Conservation (phyloP, 352 stramenopile genomes). For the Phytophthora kernoviae region DNA sequence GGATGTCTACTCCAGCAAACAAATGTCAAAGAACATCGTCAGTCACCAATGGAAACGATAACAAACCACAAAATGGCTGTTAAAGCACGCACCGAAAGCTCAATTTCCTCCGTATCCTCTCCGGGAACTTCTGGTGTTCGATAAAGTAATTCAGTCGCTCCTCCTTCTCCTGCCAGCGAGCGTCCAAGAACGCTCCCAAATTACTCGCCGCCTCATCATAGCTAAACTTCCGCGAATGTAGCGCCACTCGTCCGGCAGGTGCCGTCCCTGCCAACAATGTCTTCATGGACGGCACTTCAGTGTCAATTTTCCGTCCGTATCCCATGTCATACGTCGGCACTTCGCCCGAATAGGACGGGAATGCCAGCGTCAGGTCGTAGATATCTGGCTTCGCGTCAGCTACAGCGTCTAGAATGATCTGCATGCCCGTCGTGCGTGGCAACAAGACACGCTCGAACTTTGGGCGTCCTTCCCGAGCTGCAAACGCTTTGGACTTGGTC, state of each 20-base stretch:
- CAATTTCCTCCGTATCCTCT: constrained; percentile 33
- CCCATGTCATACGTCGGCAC: constrained; percentile 91
- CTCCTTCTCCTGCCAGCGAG: constrained; percentile 80
- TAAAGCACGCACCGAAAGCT: constrained; percentile 41
- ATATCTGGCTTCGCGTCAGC: constrained; percentile 88
- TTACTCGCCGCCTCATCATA: constrained; percentile 62
- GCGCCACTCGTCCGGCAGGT: constrained; percentile 43
- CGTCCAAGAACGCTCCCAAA: constrained; percentile 70
- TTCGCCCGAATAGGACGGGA: constrained; percentile 83
- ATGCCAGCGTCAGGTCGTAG: constrained; percentile 93
- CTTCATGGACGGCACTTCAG: constrained; percentile 85
- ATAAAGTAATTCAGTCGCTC: constrained; percentile 78
- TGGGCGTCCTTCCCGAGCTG: constrained; percentile 59
- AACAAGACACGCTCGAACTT: constrained; percentile 92
- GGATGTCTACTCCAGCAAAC: constrained; percentile 50
- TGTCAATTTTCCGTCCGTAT: constrained; percentile 84
- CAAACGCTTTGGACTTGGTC: constrained; percentile 91
- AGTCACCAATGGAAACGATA: neutral
- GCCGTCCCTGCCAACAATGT: constrained; percentile 63
- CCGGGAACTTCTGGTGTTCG: constrained; percentile 63
- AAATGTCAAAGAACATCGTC: constrained; percentile 1
- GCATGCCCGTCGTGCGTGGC: constrained; percentile 91
- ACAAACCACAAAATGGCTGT: neutral
- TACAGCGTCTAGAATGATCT: constrained; percentile 92
- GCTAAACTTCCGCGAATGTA: constrained; percentile 66